A percentile compares a stretch with the other conserved stretches of the same genome.
Conservation (phyloP, 2,329 filamentous ascomycete genomes). For the Diaporthe velutina region DNA sequence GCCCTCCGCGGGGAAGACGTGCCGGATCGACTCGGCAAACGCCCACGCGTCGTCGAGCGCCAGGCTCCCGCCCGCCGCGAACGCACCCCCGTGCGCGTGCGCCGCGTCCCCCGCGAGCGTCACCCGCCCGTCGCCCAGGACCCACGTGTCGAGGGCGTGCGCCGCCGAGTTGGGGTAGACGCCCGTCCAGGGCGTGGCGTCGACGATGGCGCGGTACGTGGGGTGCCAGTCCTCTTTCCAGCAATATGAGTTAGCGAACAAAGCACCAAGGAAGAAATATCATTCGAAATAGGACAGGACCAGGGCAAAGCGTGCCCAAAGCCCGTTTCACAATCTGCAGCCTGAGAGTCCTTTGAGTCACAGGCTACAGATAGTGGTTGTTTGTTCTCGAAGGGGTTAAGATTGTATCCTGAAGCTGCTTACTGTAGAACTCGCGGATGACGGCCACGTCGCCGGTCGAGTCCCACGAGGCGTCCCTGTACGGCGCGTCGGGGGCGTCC, state of each 20-base stretch:
- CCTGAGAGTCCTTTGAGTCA: too few species aligned
- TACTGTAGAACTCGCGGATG: slow-evolving; percentile 53
- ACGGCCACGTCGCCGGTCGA: slow-evolving; percentile 51
- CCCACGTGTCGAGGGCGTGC: slow-evolving; percentile 55
- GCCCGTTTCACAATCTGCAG: too few species aligned
- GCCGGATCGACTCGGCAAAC: slow-evolving; percentile 52
- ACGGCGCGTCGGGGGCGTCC: slow-evolving; percentile 47
- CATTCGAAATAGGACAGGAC: too few species aligned
- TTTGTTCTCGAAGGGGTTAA: too few species aligned
- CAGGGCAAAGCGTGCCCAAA: too few species aligned
- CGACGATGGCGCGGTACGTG: slow-evolving; percentile 53
- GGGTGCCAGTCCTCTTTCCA: slow-evolving; percentile 61
- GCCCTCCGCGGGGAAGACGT: slow-evolving; percentile 50
- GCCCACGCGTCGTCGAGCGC: slow-evolving; percentile 58
- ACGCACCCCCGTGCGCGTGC: slow-evolving; percentile 57
- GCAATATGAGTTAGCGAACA: too few species aligned
- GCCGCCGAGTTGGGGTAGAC: slow-evolving; percentile 59
- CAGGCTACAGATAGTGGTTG: too few species aligned
- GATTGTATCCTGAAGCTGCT: too few species aligned
- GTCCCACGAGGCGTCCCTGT: slow-evolving; percentile 53
- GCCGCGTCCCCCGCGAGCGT: slow-evolving; percentile 56
- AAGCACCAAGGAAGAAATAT: too few species aligned
- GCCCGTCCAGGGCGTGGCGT: slow-evolving; percentile 54
- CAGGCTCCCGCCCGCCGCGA: slow-evolving; percentile 55
- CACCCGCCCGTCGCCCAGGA: slow-evolving; percentile 51